Evolutionary conservation across 371 early-diverging fungal genomes (phyloP).

Genomic region (Zychaea mexicana): DNA sequence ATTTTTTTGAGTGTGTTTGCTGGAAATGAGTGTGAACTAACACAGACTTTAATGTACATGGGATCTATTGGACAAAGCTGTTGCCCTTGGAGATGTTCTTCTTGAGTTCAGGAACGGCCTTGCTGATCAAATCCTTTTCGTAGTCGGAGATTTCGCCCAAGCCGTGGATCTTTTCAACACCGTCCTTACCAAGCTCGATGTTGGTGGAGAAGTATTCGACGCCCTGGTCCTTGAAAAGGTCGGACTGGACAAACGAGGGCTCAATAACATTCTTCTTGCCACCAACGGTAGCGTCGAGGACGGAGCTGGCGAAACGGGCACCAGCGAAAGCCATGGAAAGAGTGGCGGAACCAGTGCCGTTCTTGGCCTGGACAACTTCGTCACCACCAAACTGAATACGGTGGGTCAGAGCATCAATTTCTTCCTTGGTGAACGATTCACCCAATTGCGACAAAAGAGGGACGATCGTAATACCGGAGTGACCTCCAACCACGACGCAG

Average conservation of each 20-base stretch:
- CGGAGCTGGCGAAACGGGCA: slow-evolving; percentile 92
- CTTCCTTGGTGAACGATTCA: slow-evolving; percentile 83
- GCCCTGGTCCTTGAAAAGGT: slow-evolving; percentile 63
- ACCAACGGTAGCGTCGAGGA: slow-evolving; percentile 86
- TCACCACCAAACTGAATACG: slow-evolving; percentile 99
- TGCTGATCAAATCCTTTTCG: slow-evolving; percentile 89
- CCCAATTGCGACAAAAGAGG: slow-evolving; percentile 93
- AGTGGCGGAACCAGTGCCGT: slow-evolving; percentile 97
- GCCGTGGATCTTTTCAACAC: slow-evolving; percentile 90
- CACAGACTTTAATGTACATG: too few relatives aligned
- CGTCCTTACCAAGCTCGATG: slow-evolving; percentile 93
- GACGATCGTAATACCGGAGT: slow-evolving; percentile 98
- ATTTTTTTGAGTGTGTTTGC: too few relatives aligned
- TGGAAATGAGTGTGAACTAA: too few relatives aligned
- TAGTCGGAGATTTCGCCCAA: slow-evolving; percentile 84
- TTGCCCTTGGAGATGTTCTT: slow-evolving; percentile 90
- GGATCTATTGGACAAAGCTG: slow-evolving; percentile 56
- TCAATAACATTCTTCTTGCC: slow-evolving; percentile 91
- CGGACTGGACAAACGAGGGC: slow-evolving; percentile 92
- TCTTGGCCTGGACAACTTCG: slow-evolving; percentile 99
- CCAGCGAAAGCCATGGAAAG: slow-evolving; percentile 99
- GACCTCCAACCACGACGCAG: slow-evolving; percentile 97
- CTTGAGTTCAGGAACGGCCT: slow-evolving; percentile 92
- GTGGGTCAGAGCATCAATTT: slow-evolving; percentile 91
- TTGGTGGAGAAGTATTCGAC: slow-evolving; percentile 96